Percentiles rank a stretch among this genome's conserved stretches.
phyloP scores from a whole-genome alignment of 139 green algal species.

The Picochlorum sp. region DNA sequence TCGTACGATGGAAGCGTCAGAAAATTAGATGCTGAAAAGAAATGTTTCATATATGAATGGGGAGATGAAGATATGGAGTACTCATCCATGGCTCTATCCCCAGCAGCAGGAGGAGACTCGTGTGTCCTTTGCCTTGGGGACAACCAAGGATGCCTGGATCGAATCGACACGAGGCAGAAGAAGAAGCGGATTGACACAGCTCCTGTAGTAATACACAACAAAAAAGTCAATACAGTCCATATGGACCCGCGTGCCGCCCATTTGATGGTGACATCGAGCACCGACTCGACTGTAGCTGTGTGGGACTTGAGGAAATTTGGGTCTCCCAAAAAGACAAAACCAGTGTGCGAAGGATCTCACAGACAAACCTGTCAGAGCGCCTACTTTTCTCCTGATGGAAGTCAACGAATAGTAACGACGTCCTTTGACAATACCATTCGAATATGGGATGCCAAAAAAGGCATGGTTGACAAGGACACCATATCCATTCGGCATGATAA shows the following conservation, averaged over 20 bases:
- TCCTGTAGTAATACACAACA: constrained; percentile 22
- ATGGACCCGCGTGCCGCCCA: constrained; percentile 10
- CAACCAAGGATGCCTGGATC: constrained; percentile 17
- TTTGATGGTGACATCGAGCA: constrained; percentile 57
- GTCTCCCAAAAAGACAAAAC: constrained; percentile 8
- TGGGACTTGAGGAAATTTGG: constrained; percentile 52
- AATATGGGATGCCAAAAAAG: constrained; percentile 44
- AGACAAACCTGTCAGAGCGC: constrained; percentile 42
- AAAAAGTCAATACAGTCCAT: constrained; percentile 55
- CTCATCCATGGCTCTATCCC: constrained; percentile 35
- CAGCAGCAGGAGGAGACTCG: constrained; percentile 30
- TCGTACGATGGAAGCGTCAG: constrained; percentile 62
- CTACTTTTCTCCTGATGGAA: constrained; percentile 40
- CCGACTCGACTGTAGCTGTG: constrained; percentile 52
- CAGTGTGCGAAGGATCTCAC: background rate
- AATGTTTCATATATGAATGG: constrained; percentile 3
- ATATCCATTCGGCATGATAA: constrained; percentile 46
- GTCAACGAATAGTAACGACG: constrained; percentile 42
- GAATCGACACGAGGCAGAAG: constrained; percentile 13
- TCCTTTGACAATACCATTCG: constrained; percentile 60
- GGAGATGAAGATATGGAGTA: constrained; percentile 36
- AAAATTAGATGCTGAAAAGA: constrained; percentile 38
- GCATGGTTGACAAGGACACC: constrained; percentile 1
- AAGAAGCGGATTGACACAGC: background rate
- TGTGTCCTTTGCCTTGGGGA: constrained; percentile 14